Evolutionary conservation across 306 rosid genomes (phyloP), one percentile per base, ranked within the genome.

Genomic region (Trifolium repens): DNA sequence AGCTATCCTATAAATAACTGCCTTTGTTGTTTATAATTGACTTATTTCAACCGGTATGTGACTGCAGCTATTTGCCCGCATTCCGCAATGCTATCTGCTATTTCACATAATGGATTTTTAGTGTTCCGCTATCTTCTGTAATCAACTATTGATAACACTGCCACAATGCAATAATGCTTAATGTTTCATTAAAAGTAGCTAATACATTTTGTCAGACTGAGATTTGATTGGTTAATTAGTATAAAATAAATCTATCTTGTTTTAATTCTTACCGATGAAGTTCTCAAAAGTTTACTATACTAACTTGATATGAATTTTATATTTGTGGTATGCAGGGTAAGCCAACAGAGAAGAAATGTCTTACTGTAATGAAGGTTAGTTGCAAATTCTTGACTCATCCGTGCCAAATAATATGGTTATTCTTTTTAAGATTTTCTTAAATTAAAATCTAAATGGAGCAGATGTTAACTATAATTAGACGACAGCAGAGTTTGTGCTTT

Each of bases 281-380:
- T 37, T 4, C 50, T 67, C 78, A 46, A 61, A 35, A 17, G 69
- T 73, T 64, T 58, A 16, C 52, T 64, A 35, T 84, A 66, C 24
- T 81, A 19, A 26, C 47, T 79, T 77, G 43, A 59, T 80, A 59
- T 78, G 65, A 37, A 16, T 47, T 63, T 63, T 67, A 14, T 75
- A 10, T 75, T 62, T 67, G 72, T 79, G 64, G 49, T 60, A 32
- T 69, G 85, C 94, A 91, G 98, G 82, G 81, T 19, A 90, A 80
- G 72, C 63, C 88, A n/a, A 42, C 83, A 37, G 87, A 82, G 77
- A 90, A 87, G 83, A 87, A 87, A 84, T 87, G 91, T 78, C 91
- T 79, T 65, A 90, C 86, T 59, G 85, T 85, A 46, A 87, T 81
- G 84, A 86, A 5, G 97, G 98, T 94, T 47, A 79, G 94, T 85